Evolutionary conservation across 352 stramenopile species (phyloP), one percentile per base, ranked within the genome.

Genomic region (Globisporangium middletonii): DNA sequence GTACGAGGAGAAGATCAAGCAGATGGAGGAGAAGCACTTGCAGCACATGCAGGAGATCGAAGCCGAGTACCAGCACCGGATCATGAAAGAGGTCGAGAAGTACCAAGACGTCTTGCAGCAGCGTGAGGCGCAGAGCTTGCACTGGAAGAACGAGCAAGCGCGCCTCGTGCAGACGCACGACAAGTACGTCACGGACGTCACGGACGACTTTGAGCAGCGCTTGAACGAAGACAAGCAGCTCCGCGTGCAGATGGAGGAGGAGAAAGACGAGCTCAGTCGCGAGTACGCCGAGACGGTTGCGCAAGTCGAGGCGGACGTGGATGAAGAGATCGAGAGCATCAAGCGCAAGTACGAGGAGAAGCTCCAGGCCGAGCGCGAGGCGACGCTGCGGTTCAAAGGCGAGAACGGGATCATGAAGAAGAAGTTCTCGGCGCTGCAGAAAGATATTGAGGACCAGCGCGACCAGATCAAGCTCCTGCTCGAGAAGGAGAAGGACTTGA

Each of bases 341-440:
- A 97, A 96, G 62, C 73, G 73, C 26, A 85, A 83, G 52, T 98
- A 97, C 61, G 91, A 98, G 57, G 67, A 83, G 8, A 96, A 97
- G 65, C 68, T 98, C 33, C 72, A 87, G n/a, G 83, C 87, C 33
- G 88, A 97, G 51, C 75, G 88, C 0, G 88, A 98, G 63, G 86
- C 88, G 3, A 98, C 89, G n/a, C 68, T 98, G 52, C 86, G 89
- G 4, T 85, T 96, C 18, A 98, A 98, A 67, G 90, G 92, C 18
- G 94, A 98, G 63, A 98, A 98, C 57, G 92, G 92, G 4, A 97
- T 98, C 63, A 97, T 98, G 89, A 96, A 95, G 64, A 98, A 98
- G 65, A 98, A 98, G 64, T 98, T 97, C 50, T 94, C 79, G 5
- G 83, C 95, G 11, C 60, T 98, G 26, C 81, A 94, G 47, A 96